Base-by-base conservation (phyloP, 495 filamentous ascomycete species). In the Thermothielavioides terrestris region DNA sequence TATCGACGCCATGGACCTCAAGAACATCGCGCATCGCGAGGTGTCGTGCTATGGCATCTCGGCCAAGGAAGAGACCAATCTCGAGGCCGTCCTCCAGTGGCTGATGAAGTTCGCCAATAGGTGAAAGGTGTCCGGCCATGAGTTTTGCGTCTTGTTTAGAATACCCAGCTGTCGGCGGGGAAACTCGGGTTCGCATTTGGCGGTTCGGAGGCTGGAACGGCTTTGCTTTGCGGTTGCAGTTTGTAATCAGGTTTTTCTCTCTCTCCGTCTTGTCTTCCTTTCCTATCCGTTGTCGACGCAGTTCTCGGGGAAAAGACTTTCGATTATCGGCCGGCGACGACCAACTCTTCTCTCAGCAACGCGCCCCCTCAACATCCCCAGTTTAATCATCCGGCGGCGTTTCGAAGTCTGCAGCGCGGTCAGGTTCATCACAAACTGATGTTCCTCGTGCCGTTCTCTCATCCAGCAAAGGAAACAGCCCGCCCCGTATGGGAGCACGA, bases 21-120 rank as follows among this genome's bases (percentile, higher is more conserved):
- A 90, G 68, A 79, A 82, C 44, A 85, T 98, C 62, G 86, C 84
- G 34, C 84, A 86, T 60, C 87, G 92, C 26, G 92, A 98, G 68
- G 91, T 98, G 57, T 94, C 88, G 76, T 98, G 92, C 73, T 98
- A 97, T 67, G 90, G 92, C 45, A 97, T 98, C 70, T 95, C 89
- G 60, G 92, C 91, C 31, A 95, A 95, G 64, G 91, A 98, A 64
- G 92, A 98, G 70, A 96, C 91, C 27, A 98, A 98, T 68, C 79
- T 98, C 55, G 92, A 98, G 66, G 92, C 90, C 5, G 92, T 98
- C 31, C 68, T 98, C 61, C 87, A 95, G 62, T 98, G 94, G 91
- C 71, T 98, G 65, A 89, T 98, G 68, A 90, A 88, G 42, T 83
- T 85, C 49, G 80, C 90, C 50, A 86, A 80, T 67, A 81, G 66